A percentile compares a stretch with the other conserved stretches of the same genome.
phyloP scores from a whole-genome alignment of 2,329 filamentous ascomycete genomes.

The Penicillium sp. region DNA sequence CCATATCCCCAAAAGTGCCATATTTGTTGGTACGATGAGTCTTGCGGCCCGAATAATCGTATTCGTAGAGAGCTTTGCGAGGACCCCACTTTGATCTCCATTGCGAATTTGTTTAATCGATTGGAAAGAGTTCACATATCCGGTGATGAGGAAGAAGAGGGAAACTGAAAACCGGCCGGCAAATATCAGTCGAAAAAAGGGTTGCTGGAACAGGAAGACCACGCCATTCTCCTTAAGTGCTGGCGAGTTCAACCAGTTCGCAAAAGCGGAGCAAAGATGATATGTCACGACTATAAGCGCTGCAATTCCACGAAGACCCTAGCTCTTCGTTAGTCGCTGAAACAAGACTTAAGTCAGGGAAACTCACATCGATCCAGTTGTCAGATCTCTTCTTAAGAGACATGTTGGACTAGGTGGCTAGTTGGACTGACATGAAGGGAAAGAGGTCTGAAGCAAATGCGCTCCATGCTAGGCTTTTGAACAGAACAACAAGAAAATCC shows the following conservation, averaged over 20 bases:
- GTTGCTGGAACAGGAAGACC: slow-evolving; percentile 25
- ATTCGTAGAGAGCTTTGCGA: slow-evolving; percentile 21
- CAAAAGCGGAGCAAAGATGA: slow-evolving; percentile 44
- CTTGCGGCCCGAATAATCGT: slow-evolving; percentile 14
- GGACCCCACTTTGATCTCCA: slow-evolving; percentile 21
- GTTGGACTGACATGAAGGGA: too few relatives aligned
- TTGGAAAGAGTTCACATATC: slow-evolving; percentile 32
- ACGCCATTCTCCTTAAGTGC: slow-evolving; percentile 20
- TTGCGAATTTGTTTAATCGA: slow-evolving; percentile 25
- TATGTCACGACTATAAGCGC: slow-evolving; percentile 46
- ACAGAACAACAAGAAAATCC: neutral
- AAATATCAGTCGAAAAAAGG: slow-evolving; percentile 27
- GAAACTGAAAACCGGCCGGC: slow-evolving; percentile 27
- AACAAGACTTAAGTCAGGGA: neutral
- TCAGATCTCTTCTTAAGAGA: slow-evolving; percentile 1
- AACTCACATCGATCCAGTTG: slow-evolving; percentile 13
- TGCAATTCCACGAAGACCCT: slow-evolving; percentile 46
- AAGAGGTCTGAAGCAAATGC: too few relatives aligned
- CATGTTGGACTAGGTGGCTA: neutral
- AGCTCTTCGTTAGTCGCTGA: neutral
- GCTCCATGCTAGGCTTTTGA: too few relatives aligned
- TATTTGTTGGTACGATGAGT: slow-evolving; percentile 27
- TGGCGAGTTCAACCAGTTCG: slow-evolving; percentile 42
- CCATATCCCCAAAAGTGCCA: slow-evolving; percentile 25
- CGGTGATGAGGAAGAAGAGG: slow-evolving; percentile 32